A percentile compares a stretch with the other conserved stretches of the same genome.
Evolutionary conservation across 2,329 filamentous ascomycete genomes (phyloP).

Genomic region (Colletotrichum neosansevieriae): DNA sequence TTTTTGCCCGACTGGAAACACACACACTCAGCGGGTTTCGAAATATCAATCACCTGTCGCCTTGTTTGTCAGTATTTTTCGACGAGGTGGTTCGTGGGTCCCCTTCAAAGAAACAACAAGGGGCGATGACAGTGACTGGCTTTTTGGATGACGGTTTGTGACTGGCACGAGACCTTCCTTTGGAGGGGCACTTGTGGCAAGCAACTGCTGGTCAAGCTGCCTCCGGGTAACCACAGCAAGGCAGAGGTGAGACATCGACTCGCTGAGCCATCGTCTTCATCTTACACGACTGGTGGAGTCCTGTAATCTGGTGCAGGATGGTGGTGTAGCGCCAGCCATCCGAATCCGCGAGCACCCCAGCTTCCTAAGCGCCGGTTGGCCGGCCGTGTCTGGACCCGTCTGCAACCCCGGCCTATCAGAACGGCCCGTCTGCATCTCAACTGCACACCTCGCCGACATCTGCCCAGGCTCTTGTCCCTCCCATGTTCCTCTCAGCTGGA

Average conservation of each 20-base stretch:
- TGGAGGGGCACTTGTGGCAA: constrained; percentile 53
- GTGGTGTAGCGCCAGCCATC: constrained; percentile 59
- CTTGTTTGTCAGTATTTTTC: constrained; percentile 31
- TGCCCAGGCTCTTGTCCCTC: constrained; percentile 38
- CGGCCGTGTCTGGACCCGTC: constrained; percentile 46
- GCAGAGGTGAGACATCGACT: constrained; percentile 61
- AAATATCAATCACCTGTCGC: constrained; percentile 18
- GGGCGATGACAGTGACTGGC: constrained; percentile 29
- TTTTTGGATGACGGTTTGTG: constrained; percentile 49
- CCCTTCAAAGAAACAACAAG: constrained; percentile 23
- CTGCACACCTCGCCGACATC: constrained; percentile 48
- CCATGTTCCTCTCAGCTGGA: constrained; percentile 36
- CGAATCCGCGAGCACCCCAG: constrained; percentile 55
- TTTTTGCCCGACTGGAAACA: constrained; percentile 29
- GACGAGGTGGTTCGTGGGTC: constrained; percentile 25
- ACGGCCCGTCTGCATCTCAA: constrained; percentile 46
- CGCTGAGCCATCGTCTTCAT: constrained; percentile 55
- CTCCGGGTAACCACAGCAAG: constrained; percentile 50
- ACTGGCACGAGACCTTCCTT: constrained; percentile 57
- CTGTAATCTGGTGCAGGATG: constrained; percentile 54
- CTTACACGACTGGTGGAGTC: constrained; percentile 56
- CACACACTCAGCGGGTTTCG: constrained; percentile 24
- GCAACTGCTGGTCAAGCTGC: constrained; percentile 46
- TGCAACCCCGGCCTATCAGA: constrained; percentile 58
- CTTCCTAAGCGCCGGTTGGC: constrained; percentile 63